Evolutionary conservation across 495 filamentous ascomycete species (phyloP), one percentile per base, ranked within the genome.

Genomic region (Penicillium crystallinum): DNA sequence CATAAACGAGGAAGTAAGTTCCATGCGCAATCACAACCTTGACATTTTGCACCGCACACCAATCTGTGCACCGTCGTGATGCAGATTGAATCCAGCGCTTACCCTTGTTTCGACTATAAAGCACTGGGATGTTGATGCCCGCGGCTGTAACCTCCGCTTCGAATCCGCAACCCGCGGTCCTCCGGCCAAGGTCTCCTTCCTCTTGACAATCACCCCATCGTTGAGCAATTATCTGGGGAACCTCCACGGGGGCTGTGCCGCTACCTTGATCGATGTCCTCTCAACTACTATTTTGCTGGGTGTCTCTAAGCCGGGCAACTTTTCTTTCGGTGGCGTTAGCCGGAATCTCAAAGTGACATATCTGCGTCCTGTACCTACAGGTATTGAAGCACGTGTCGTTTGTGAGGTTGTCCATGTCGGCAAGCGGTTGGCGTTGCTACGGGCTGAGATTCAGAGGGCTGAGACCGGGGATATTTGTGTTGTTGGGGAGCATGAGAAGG

Each of bases 401-500:
- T 81, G 80, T 57, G 82, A 86, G 63, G 62, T 88, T 3, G 68
- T 89, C 1, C 76, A 83, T 62, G 74, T 81, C 8, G 88, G 88
- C 8, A 76, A 74, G 60, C 63, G 78, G 42, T 54, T 89, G 58
- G 77, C 77, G 50, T 46, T 73, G 30, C 31, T 77, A 19, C 61
- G 66, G 45, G 63, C 66, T 40, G 72, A 77, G 63, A 74, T 77
- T 40, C 61, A 59, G 35, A 66, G 59, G 36, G 64, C 55, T 17
- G 72, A 69, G 19, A 74, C 72, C 40, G 84, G 82, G 5, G 76
- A 71, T 30, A 43, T 88, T 9, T 67, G 84, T 55, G 76, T 79
- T 1, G 73, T 78, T n/a, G 84, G 79, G 37, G 86, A 89, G 65
- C 85, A 89, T 70, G 78, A 80, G 45, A 89, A 88, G 70, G 77